Percentiles rank a stretch among this genome's conserved stretches.
Conservation (phyloP, 108 stramenopile species). For the Nitzschia sp. region DNA sequence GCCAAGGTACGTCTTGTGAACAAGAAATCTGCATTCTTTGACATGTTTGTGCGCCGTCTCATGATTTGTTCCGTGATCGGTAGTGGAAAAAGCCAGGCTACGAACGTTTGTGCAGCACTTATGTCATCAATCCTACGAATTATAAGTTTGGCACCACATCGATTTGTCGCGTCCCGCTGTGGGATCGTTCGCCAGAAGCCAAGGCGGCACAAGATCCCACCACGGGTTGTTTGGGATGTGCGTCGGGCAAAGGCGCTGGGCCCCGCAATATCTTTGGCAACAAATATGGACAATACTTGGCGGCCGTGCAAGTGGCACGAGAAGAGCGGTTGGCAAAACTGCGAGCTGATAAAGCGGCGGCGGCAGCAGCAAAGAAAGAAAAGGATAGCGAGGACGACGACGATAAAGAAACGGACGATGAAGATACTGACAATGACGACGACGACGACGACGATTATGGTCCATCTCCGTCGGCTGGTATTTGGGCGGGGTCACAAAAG, state of each 20-base stretch:
- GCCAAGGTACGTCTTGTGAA: constrained; percentile 84
- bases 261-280: constrained; percentile 98
- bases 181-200: constrained; percentile 70
- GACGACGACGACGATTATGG: constrained; percentile 89
- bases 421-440: constrained; percentile 62
- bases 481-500: constrained; percentile 82
- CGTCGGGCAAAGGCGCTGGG: constrained; percentile 88
- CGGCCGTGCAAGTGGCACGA: constrained; percentile 94
- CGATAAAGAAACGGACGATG: constrained; percentile 65
- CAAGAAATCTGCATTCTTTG: too few relatives aligned
- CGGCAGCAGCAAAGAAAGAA: constrained; percentile 2
- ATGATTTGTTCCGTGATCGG: too few relatives aligned
- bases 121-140: constrained; percentile 98
- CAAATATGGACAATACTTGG: constrained; percentile 99
- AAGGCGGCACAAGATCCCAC: constrained; percentile 83
- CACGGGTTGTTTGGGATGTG: constrained; percentile 98
- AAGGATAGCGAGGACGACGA: constrained; percentile 42
- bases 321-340: constrained; percentile 53
- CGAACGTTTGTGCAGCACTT: constrained; percentile 97
- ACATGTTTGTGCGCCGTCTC: too few relatives aligned
- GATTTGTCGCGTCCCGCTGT: constrained; percentile 93
- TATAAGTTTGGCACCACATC: constrained; percentile 98
- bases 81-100: constrained; percentile 99
- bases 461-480: constrained; percentile 72
- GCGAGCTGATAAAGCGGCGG: constrained; percentile 22